Base-by-base conservation (phyloP, 2,329 filamentous ascomycete genomes). In the Fusarium lyarnte region DNA sequence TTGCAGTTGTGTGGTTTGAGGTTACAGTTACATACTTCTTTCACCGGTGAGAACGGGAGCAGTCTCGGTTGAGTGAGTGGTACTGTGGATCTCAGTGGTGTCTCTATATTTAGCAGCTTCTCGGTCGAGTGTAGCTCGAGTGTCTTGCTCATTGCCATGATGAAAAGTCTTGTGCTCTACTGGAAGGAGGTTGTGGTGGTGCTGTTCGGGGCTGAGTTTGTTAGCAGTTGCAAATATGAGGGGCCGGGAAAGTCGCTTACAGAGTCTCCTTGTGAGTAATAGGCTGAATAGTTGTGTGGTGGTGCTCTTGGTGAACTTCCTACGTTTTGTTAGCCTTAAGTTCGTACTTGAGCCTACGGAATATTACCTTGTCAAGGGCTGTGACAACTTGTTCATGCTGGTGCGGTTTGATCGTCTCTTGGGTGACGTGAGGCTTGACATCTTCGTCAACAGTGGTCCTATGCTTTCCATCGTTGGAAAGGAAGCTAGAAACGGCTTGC, bases 241-340 rank as follows among this genome's bases (percentile, higher is more conserved):
- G 1, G 13, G 21, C n/a, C 4, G 4, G 4, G n/a, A n/a, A 11
- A 13, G 12, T 8, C 4, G 85, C 84, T 76, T 88, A 88, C 70
- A 85, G 81, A 63, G 65, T 74, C 58, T 83, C 81, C 38, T 77
- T 76, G 21, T 70, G 65, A 17, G 73, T 47, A 29, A 94, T 82
- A 1, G 91, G 91, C 81, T 93, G 91, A 2, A 93, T 83, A 1
- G 89, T 90, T 51, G 90, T 92, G 79, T 93, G 90, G 79, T 92
- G 89, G 75, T 93, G 91, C 66, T 93, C 89, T 78, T 93, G 91
- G 78, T 93, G 91, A 8, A 93, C 83, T 75, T 93, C 91, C 27
- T 29, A 29, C 8, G 27, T 29, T 29, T 29, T 29, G 27, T 29
- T 29, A 29, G 27, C 27, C 8, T 29, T 29, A 8, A 29, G 27